Percentiles rank a stretch among this genome's conserved stretches.
phyloP scores from a whole-genome alignment of 192 early-diverging fungal genomes.

The Geosiphon pyriformis region DNA sequence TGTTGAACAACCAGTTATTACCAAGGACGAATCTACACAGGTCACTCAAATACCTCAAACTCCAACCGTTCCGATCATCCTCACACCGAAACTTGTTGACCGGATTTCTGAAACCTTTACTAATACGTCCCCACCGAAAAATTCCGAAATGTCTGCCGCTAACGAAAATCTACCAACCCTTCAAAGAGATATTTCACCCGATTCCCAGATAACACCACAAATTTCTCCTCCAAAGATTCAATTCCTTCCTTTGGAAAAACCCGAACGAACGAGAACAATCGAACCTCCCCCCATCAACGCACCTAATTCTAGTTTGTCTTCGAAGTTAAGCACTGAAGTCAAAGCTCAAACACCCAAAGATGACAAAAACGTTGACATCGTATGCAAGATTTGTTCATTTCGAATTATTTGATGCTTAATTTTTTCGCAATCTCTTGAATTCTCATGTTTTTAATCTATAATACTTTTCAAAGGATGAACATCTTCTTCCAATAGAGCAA shows the following conservation, averaged over 20 bases:
- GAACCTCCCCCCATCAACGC: constrained; percentile 6
- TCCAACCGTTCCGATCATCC: not conserved
- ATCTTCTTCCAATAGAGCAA: constrained; percentile 40
- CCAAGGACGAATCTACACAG: not conserved
- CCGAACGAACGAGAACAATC: constrained; percentile 24
- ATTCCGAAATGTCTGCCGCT: too few relatives aligned
- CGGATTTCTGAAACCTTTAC: too few relatives aligned
- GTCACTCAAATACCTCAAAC: not conserved
- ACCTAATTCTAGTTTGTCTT: not conserved
- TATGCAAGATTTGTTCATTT: constrained; percentile 31
- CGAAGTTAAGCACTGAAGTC: too few relatives aligned
- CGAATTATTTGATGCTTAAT: constrained; percentile 1
- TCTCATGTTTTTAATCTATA: not conserved
- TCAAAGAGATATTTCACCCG: not conserved
- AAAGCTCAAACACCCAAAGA: constrained; percentile 25
- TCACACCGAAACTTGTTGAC: too few relatives aligned
- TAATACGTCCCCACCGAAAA: too few relatives aligned
- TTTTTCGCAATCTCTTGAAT: not conserved
- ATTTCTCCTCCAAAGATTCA: constrained; percentile 18
- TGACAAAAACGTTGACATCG: constrained; percentile 43
- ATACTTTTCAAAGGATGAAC: constrained; percentile 41
- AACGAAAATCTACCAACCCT: not conserved
- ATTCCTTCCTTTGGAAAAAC: constrained; percentile 30
- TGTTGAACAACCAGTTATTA: not conserved
- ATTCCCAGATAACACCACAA: not conserved